Evolutionary conservation across 306 rosid species (phyloP), one percentile per base, ranked within the genome.

Genomic region (Trifolium dubium): DNA sequence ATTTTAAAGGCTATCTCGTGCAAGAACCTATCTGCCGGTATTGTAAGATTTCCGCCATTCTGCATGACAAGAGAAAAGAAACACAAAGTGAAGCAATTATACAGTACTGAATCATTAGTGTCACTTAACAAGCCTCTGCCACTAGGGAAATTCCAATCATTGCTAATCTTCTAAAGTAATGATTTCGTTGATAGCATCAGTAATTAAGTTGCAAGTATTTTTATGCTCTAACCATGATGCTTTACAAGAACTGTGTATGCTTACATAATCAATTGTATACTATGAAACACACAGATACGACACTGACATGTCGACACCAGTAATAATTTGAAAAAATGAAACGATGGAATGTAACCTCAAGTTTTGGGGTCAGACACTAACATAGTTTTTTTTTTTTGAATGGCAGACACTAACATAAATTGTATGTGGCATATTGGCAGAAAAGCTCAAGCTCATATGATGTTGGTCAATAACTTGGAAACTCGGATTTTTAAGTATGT

Each of bases 1-100:
- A 94, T 88, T 88, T 92, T 94, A 84, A 94, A 94, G 71, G 99
- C 98, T 44, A 92, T 84, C 81, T 92, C 98, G 17, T 95, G 96
- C 82, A 95, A 79, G 87, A 95, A 90, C 75, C 99, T 84, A 82
- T 95, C 98, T 55, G 96, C 98, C 0, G 98, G 99, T 71, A 95
- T 95, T 17, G 87, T 79, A 17, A 90, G 97, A 81, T 87, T 92
- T 55, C 95, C 91, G 76, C 98, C 88, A 43, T 43, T 74, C 99
- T 92, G 91, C 85, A 61, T 56, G 32, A 35, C 32, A 76, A 74
- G 82, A 58, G 31, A 19, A 41, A 53, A 69, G 10, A 37, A 30
- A 31, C 54, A 46, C 29, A 5, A 34, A 63, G 61, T 62, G 39
- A 76, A 70, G 19, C 17, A 60, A 32, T 66, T 63, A 44, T 37